A percentile compares a stretch with the other conserved stretches of the same genome.
These are phyloP conservation scores for Phyllosticta citribraziliensis DNA, from an alignment of 2,329 filamentous ascomycete species.

Conservation along the genomic window DNA sequence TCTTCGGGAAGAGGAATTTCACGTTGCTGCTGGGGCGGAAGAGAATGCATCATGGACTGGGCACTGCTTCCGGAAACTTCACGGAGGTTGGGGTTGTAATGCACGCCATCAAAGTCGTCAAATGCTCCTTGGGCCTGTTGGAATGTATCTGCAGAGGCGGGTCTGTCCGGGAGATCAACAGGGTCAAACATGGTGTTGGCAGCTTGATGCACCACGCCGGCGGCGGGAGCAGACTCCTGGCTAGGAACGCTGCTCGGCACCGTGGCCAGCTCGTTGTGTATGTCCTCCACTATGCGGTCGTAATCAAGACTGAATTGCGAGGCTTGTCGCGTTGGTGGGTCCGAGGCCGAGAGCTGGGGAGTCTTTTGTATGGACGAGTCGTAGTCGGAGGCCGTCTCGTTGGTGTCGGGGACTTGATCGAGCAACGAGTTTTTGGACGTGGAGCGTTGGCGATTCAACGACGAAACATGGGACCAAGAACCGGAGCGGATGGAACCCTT, in stretches of 20 bases:
- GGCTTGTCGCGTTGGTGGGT: constrained; percentile 3
- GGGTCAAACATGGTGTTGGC: constrained; percentile 6
- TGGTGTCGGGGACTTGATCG: constrained; percentile 31
- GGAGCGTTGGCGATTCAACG: constrained; percentile 27
- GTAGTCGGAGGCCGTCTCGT: constrained; percentile 17
- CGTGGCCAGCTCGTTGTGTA: constrained; percentile 18
- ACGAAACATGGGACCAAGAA: constrained; percentile 28
- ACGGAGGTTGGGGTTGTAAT: constrained; percentile 46
- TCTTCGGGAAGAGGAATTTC: constrained; percentile 52
- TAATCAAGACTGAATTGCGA: constrained; percentile 24
- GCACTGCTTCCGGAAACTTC: constrained; percentile 18
- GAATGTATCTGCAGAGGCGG: constrained; percentile 49
- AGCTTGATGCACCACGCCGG: not conserved
- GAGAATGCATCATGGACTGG: constrained; percentile 37
- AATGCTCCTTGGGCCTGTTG: constrained; percentile 60
- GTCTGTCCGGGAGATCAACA: constrained; percentile 31
- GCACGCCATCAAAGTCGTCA: constrained; percentile 72
- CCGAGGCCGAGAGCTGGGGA: not conserved
- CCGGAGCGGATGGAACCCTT: constrained; percentile 49
- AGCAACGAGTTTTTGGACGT: constrained; percentile 32
- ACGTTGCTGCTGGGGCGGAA: constrained; percentile 15
- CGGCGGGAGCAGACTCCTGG: constrained; percentile 6
- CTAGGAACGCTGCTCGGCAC: constrained; percentile 3
- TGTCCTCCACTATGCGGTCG: constrained; percentile 26
- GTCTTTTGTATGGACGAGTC: constrained; percentile 5